These are phyloP conservation scores for Auriscalpium orientale DNA, from an alignment of 768 basidiomycete species.

Conservation along the genomic window DNA sequence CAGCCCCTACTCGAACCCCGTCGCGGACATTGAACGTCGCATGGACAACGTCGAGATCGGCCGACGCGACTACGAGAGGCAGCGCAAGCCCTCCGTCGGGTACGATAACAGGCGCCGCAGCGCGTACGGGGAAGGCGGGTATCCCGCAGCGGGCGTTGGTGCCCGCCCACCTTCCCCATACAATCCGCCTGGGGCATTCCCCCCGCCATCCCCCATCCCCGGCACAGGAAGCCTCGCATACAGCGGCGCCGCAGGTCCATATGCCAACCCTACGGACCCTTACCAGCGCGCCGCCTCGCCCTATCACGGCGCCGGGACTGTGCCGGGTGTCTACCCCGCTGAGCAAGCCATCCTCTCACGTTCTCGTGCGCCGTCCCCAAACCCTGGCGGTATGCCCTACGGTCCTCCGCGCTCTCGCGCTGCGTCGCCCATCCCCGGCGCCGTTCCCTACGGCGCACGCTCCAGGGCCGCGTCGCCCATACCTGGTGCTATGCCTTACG, in stretches of 20 bases:
- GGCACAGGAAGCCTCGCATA: slow-evolving; percentile 7
- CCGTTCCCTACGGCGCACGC: slow-evolving; percentile 6
- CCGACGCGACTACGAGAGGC: slow-evolving; percentile 11
- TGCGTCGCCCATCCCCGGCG: slow-evolving; percentile 10
- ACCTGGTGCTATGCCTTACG: slow-evolving; percentile 7
- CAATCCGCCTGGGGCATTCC: slow-evolving; percentile 7
- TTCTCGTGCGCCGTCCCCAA: slow-evolving; percentile 45
- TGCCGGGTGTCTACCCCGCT: background rate
- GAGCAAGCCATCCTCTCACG: slow-evolving; percentile 33
- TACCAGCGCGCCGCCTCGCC: slow-evolving; percentile 21
- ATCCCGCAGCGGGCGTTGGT: slow-evolving; percentile 12
- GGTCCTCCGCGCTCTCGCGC: slow-evolving; percentile 10
- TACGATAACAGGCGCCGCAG: slow-evolving; percentile 14
- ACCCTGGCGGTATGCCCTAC: slow-evolving; percentile 32
- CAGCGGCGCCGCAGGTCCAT: slow-evolving; percentile 5
- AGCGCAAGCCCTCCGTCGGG: slow-evolving; percentile 4
- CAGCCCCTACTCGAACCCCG: slow-evolving; percentile 14
- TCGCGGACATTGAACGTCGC: slow-evolving; percentile 32
- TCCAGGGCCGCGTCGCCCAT: slow-evolving; percentile 13
- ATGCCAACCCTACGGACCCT: background rate
- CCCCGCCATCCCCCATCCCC: slow-evolving; percentile 8
- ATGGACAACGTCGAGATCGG: slow-evolving; percentile 23
- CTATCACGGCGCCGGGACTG: slow-evolving; percentile 33
- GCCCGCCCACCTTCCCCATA: slow-evolving; percentile 15
- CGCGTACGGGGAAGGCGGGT: slow-evolving; percentile 14